Evolutionary conservation across 2,329 filamentous ascomycete genomes (phyloP).

Genomic region (Stagonosporopsis rhizophila): DNA sequence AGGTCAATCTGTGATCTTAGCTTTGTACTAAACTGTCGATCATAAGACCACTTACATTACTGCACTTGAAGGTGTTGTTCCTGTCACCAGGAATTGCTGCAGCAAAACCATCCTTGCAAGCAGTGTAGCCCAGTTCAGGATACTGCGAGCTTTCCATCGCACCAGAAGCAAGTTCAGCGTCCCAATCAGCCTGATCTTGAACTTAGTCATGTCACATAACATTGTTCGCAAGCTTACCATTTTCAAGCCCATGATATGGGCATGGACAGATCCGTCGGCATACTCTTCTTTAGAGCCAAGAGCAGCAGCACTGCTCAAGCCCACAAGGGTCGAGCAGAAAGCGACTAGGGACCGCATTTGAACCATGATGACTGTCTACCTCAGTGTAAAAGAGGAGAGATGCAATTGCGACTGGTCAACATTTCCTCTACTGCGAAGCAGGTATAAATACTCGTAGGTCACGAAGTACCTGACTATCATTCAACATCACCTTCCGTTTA

Average conservation of each 20-base stretch:
- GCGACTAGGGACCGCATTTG: slow-evolving; percentile 19
- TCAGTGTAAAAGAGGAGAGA: background rate
- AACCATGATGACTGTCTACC: slow-evolving; percentile 22
- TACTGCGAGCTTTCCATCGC: slow-evolving; percentile 38
- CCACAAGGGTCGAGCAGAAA: slow-evolving; percentile 28
- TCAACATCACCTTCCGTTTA: slow-evolving; percentile 13
- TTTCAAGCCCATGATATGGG: slow-evolving; percentile 46
- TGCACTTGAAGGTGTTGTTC: slow-evolving; percentile 48
- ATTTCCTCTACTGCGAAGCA: background rate
- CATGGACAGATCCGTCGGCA: slow-evolving; percentile 44
- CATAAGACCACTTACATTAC: slow-evolving; percentile 34
- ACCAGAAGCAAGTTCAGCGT: slow-evolving; percentile 36
- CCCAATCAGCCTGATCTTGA: slow-evolving; percentile 28
- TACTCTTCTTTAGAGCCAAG: slow-evolving; percentile 41
- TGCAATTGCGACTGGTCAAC: slow-evolving; percentile 7
- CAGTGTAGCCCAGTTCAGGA: slow-evolving; percentile 36
- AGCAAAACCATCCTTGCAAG: slow-evolving; percentile 45
- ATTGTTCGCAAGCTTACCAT: slow-evolving; percentile 17
- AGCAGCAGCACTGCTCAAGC: slow-evolving; percentile 31
- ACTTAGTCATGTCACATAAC: slow-evolving; percentile 9
- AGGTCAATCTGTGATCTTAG: slow-evolving; percentile 54
- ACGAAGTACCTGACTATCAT: slow-evolving; percentile 5
- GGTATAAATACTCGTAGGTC: slow-evolving; percentile 11
- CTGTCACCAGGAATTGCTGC: slow-evolving; percentile 42
- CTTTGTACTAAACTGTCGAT: no score